These are phyloP conservation scores for Papiliotrema nemorosa DNA, from an alignment of 1,284 basidiomycete species.

Conservation along the genomic window DNA sequence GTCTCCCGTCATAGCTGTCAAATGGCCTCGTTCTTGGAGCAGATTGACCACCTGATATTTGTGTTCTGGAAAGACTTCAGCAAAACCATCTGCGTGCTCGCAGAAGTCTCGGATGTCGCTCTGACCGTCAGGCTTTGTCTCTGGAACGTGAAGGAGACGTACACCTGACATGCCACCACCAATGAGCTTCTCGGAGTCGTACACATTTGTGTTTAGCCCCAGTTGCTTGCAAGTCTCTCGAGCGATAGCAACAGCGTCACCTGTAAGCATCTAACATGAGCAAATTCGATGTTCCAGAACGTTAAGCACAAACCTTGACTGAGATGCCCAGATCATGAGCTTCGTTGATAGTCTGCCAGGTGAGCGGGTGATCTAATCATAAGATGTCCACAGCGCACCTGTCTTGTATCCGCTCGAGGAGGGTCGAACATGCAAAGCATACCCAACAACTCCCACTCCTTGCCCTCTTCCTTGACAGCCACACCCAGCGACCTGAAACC, in stretches of 20 bases:
- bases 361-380: neutral
- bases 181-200: slow-evolving; percentile 57
- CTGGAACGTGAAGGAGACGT: neutral
- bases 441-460: slow-evolving; percentile 55
- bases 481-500: slow-evolving; percentile 58
- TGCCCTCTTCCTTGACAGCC: slow-evolving; percentile 53
- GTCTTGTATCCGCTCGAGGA: slow-evolving; percentile 55
- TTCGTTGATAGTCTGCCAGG: slow-evolving; percentile 53
- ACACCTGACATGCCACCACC: slow-evolving; percentile 55
- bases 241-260: slow-evolving; percentile 59
- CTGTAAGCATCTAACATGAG: slow-evolving; percentile 54
- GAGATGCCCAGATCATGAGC: slow-evolving; percentile 55
- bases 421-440: slow-evolving; percentile 54
- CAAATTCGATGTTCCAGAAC: neutral
- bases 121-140: slow-evolving; percentile 35
- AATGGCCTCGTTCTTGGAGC: slow-evolving; percentile 56
- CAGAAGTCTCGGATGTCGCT: slow-evolving; percentile 57
- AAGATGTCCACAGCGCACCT: slow-evolving; percentile 10
- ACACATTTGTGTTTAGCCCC: slow-evolving; percentile 55
- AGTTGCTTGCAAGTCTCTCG: slow-evolving; percentile 58
- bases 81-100: slow-evolving; percentile 59
- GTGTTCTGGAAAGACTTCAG: slow-evolving; percentile 59
- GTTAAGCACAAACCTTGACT: slow-evolving; percentile 46
- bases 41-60: slow-evolving; percentile 57
- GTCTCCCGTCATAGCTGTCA: slow-evolving; percentile 57